Evolutionary conservation across 2,329 filamentous ascomycete species (phyloP).

Genomic region (Davidsoniella eucalypti): DNA sequence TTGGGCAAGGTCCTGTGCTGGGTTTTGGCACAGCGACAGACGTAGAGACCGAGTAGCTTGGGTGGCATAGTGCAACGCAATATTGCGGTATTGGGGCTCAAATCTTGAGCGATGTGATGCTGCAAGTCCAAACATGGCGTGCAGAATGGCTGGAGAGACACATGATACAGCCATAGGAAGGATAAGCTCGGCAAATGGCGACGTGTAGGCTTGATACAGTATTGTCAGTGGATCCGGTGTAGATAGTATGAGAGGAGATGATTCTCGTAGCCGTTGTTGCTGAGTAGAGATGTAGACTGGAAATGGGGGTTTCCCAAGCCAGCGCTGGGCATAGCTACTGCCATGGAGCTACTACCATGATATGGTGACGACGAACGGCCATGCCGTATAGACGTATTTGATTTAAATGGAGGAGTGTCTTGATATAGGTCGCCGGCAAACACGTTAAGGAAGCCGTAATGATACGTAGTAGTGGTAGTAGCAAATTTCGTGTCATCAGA

Average conservation of each 20-base stretch:
- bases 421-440: neutral
- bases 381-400: too few relatives aligned
- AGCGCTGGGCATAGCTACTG: neutral
- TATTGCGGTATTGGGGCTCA: slow-evolving; percentile 6
- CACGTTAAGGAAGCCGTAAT: slow-evolving; percentile 1
- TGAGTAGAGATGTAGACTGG: neutral
- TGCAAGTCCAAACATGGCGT: slow-evolving; percentile 13
- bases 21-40: slow-evolving; percentile 5
- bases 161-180: slow-evolving; percentile 13
- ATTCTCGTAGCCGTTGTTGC: slow-evolving; percentile 3
- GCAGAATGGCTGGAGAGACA: slow-evolving; percentile 13
- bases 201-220: slow-evolving; percentile 9
- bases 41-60: slow-evolving; percentile 13
- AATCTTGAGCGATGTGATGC: slow-evolving; percentile 13
- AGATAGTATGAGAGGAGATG: slow-evolving; percentile 13
- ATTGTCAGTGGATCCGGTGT: slow-evolving; percentile 13
- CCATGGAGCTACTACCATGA: too few relatives aligned
- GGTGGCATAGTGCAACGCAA: slow-evolving; percentile 13
- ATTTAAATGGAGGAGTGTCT: too few relatives aligned
- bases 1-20: slow-evolving; percentile 8
- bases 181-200: slow-evolving; percentile 13
- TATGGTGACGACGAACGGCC: too few relatives aligned
- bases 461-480: neutral
- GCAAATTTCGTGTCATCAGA: neutral
- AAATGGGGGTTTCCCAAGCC: neutral